Evolutionary conservation across 2,329 filamentous ascomycete species (phyloP), one percentile per base, ranked within the genome.

Genomic region (Neonectria magnoliae): DNA sequence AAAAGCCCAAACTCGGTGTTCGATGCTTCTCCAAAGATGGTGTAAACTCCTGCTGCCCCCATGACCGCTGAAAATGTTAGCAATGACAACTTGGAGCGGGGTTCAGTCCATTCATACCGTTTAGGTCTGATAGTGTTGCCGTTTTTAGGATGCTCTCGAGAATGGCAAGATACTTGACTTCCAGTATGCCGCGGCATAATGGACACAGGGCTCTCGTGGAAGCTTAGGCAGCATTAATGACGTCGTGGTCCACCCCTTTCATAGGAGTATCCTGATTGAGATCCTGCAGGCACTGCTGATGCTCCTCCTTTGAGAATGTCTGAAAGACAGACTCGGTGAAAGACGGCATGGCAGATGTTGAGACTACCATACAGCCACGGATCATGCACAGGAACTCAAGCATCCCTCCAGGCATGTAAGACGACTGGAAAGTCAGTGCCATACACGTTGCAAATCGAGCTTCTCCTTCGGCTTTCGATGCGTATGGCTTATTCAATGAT

Each of bases 391-490:
- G 36, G 42, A 78, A 81, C 45, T 81, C 78, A n/a, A 64, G 58
- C 77, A 80, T 77, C 29, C 76, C 77, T 16, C 79, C 76, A 2
- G 73, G 55, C 76, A 80, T 77, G 57, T 78, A 79, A 0, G 73
- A 72, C 0, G 78, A 73, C 52, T 80, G 79, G 44, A 77, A 80
- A 4, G 75, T 70, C 8, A 81, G 67, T 2, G 75, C 71, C 61
- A 80, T 68, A 18, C 75, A 71, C 13, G 78, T 64, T 3, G 71
- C 79, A 51, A 75, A 79, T 10, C 74, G 66, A 7, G 79, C 79
- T 45, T 80, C 79, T 14, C 68, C 76, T 25, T 80, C 78, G 5
- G 71, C 69, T 7, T 57, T 67, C 7, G 73, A 75, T 56, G 70
- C n/a, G 58, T 73, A 55, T 10, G 72, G 69, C 44, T 63, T 60